A percentile compares a stretch with the other conserved stretches of the same genome.
Evolutionary conservation across 345 rosid genomes (phyloP).

Genomic region (Psidium guajava): DNA sequence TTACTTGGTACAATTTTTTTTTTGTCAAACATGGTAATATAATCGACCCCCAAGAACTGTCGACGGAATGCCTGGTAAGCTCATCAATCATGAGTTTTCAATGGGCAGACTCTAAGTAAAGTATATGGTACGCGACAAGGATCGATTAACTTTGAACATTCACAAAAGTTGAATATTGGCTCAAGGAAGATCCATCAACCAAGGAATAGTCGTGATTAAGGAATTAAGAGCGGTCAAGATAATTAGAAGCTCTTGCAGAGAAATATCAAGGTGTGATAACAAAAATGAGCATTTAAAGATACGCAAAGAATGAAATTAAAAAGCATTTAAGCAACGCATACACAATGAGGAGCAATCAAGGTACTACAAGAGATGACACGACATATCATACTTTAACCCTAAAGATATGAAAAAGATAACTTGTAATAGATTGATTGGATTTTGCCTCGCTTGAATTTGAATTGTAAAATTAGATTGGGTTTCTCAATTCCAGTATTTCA

Average conservation of each 20-base stretch:
- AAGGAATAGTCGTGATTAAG: neutral
- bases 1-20: neutral
- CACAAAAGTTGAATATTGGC: neutral
- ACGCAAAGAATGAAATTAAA: neutral
- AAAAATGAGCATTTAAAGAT: neutral
- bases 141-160: neutral
- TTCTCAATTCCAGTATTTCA: neutral
- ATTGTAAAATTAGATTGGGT: neutral
- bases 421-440: neutral
- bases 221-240: neutral
- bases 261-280: neutral
- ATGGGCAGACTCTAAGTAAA: neutral
- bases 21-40: rapidly evolving
- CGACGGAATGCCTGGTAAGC: rapidly evolving
- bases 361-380: neutral
- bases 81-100: neutral
- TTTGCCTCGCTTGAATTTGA: neutral
- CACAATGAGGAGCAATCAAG: neutral
- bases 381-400: neutral
- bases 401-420: neutral
- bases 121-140: neutral
- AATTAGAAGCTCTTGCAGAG: neutral
- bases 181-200: neutral
- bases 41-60: neutral
- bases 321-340: neutral